Percentiles rank a stretch among this genome's conserved stretches.
Evolutionary conservation across 371 early-diverging fungal species (phyloP).

Genomic region (Parasitella parasitica): DNA sequence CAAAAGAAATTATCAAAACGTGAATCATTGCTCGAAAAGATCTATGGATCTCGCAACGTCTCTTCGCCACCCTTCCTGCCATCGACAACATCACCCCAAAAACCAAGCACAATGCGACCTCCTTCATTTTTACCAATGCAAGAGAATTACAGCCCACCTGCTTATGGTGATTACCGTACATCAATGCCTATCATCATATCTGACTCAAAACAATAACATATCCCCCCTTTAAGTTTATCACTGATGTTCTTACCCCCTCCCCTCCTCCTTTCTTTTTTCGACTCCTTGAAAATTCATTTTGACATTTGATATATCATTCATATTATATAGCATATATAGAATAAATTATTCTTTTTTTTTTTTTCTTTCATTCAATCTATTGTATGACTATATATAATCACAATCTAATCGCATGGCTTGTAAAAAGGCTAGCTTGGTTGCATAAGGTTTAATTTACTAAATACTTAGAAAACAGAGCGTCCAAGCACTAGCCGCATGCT

Average conservation of each 20-base stretch:
- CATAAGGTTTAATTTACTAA: no score
- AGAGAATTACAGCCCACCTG: slow-evolving; percentile 8
- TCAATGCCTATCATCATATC: not conserved
- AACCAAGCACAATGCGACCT: slow-evolving; percentile 13
- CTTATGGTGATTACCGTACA: slow-evolving; percentile 7
- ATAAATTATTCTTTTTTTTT: not conserved
- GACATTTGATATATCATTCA: slow-evolving; percentile 1
- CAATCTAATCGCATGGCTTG: no score
- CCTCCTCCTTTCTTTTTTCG: not conserved
- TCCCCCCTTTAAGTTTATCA: not conserved
- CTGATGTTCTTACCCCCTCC: not conserved
- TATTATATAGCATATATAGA: not conserved
- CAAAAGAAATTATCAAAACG: slow-evolving; percentile 12
- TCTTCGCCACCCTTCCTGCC: slow-evolving; percentile 12
- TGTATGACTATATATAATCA: no score
- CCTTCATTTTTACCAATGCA: slow-evolving; percentile 29
- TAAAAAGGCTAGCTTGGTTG: no score
- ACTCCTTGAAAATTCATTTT: not conserved
- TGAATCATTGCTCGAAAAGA: slow-evolving; percentile 16
- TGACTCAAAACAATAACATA: not conserved
- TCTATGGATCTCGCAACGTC: slow-evolving; percentile 21
- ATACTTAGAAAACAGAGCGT: no score
- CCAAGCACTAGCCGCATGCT: no score
- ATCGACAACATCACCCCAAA: not conserved
- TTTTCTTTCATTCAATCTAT: no score